Evolutionary conservation across 148 eudicot genomes (phyloP).

Genomic region (Camellia granthamiana): DNA sequence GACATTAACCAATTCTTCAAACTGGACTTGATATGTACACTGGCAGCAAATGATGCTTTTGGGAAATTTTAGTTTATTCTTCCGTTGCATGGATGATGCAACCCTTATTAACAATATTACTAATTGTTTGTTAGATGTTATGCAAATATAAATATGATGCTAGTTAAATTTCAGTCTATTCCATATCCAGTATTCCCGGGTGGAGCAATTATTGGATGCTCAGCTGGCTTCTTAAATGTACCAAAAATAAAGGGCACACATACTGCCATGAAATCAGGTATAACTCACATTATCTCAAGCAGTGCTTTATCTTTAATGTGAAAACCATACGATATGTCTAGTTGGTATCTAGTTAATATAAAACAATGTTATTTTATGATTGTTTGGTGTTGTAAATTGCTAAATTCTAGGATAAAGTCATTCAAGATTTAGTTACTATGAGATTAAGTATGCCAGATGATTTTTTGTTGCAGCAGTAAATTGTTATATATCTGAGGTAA

Average conservation of each 20-base stretch:
- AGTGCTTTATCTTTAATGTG: not conserved
- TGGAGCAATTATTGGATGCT: conserved; percentile 95
- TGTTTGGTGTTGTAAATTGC: not conserved
- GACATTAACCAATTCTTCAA: no score
- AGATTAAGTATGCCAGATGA: not conserved
- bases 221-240: conserved; percentile 96
- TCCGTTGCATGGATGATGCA: not conserved
- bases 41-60: no score
- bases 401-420: not conserved
- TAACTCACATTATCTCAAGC: not conserved
- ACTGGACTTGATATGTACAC: no score
- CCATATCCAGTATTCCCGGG: conserved; percentile 99
- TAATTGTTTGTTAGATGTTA: conserved; percentile 12
- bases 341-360: not conserved
- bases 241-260: conserved; percentile 97
- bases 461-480: not conserved
- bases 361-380: not conserved
- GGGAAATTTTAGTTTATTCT: no score
- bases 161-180: conserved; percentile 91
- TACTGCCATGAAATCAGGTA: conserved; percentile 99
- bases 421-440: not conserved
- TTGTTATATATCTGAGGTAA: not conserved
- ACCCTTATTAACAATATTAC: not conserved
- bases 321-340: not conserved
- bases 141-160: conserved; percentile 39